Percentiles rank a stretch among this genome's conserved stretches.
phyloP scores from a whole-genome alignment of 2,329 filamentous ascomycete genomes.

The Orbilia quercus region DNA sequence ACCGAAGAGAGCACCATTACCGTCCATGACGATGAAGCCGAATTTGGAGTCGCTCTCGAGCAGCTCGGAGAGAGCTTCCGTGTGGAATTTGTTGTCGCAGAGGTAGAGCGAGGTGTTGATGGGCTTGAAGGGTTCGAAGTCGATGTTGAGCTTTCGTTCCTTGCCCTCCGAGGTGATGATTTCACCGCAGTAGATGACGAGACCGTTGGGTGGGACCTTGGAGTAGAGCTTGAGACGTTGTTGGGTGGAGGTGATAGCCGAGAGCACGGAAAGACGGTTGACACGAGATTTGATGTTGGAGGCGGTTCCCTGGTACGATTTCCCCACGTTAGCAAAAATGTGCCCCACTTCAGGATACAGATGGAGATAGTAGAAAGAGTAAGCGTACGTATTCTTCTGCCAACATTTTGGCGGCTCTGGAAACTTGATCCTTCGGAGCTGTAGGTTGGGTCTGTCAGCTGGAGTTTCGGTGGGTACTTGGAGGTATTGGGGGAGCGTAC shows the following conservation, averaged over 20 bases:
- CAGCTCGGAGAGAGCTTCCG: constrained; percentile 93
- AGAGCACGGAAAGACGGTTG: constrained; percentile 96
- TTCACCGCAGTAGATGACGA: constrained; percentile 99
- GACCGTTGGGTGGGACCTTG: constrained; percentile 96
- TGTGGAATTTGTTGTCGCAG: constrained; percentile 99
- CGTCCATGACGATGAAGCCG: constrained; percentile 99
- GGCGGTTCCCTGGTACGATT: constrained; percentile 78
- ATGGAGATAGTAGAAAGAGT: too few species aligned
- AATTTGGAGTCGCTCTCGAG: constrained; percentile 99
- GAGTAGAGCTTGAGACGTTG: constrained; percentile 99
- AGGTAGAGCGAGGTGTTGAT: constrained; percentile 99
- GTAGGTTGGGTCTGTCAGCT: constrained; percentile 56
- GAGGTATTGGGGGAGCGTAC: constrained; percentile 68
- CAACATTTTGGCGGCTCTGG: constrained; percentile 97
- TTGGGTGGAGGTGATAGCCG: constrained; percentile 98
- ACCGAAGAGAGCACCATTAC: constrained; percentile 96
- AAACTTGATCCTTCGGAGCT: constrained; percentile 98
- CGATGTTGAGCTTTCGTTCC: constrained; percentile 99
- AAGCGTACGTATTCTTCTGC: constrained; percentile 95
- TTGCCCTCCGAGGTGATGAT: constrained; percentile 98
- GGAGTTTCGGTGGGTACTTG: constrained; percentile 57
- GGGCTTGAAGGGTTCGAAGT: constrained; percentile 99
- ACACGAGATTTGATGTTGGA: constrained; percentile 99
- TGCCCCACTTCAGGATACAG: constrained; percentile 56
- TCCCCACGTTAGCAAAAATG: constrained; percentile 59